These are phyloP conservation scores for Entomortierella beljakovae DNA, from an alignment of 192 early-diverging fungal species.

Conservation along the genomic window DNA sequence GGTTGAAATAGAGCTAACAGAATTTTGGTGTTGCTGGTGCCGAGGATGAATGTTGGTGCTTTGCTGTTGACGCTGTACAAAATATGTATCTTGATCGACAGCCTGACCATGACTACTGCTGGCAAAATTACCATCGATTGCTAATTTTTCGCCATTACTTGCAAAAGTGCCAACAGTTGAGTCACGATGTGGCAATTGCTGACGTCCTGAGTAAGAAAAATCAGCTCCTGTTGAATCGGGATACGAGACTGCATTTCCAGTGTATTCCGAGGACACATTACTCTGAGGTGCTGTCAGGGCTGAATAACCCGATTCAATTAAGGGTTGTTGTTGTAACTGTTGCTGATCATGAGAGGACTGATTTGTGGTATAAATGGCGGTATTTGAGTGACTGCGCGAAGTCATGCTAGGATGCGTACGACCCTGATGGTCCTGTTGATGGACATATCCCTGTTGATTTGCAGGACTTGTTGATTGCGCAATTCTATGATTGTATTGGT, in stretches of 20 bases:
- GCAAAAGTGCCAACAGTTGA: neutral
- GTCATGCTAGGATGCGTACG: constrained; percentile 28
- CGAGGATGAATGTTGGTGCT: neutral
- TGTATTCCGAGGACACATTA: neutral
- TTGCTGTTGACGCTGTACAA: constrained; percentile 15
- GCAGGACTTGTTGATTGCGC: neutral
- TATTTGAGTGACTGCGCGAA: neutral
- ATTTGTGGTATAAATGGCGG: neutral
- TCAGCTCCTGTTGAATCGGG: neutral
- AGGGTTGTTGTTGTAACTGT: constrained; percentile 18
- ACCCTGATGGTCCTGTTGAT: neutral
- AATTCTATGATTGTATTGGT: constrained; percentile 15
- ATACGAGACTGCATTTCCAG: neutral
- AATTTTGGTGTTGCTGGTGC: constrained; percentile 10
- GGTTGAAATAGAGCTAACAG: neutral
- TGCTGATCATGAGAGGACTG: constrained; percentile 13
- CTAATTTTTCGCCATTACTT: constrained; percentile 8
- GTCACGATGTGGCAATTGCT: constrained; percentile 13
- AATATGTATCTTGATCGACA: constrained; percentile 32
- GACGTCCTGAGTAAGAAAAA: neutral
- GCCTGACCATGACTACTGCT: constrained; percentile 21
- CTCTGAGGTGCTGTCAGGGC: neutral
- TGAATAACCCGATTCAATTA: constrained; percentile 4
- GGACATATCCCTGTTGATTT: neutral
- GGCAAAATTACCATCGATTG: constrained; percentile 21